Base-by-base conservation (phyloP, 2,329 filamentous ascomycete species). In the Hyphodiscus sp. region DNA sequence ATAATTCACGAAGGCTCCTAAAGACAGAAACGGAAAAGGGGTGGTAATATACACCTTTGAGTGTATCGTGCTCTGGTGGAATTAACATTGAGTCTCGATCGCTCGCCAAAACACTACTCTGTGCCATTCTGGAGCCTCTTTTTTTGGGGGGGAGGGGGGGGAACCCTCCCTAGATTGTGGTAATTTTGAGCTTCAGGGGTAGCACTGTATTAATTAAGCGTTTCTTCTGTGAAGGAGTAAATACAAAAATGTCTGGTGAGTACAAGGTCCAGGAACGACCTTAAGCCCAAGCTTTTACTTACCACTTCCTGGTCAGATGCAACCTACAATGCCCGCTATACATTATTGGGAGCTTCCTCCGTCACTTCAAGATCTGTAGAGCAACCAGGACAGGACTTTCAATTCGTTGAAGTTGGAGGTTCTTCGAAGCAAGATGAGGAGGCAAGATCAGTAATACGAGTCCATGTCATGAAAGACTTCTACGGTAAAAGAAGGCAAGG, bases 401-500 rank as follows among this genome's bases (percentile, higher is more conserved):
- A 45, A 41, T 58, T 58, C 51, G 56, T 58, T 20, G 53, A 51
- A 42, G 54, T 54, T 33, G 56, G 49, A 16, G 49, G 47, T 23
- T 49, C 56, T 20, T 52, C 51, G 30, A 46, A 52, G 18, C 45
- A 23, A 51, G 43, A 50, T 20, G 48, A 52, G 47, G 51, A 54
- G 38, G 33, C 49, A 11, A 45, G 47, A 18, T 43, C 51, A 43
- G 45, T 46, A 15, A 55, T 56, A 33, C 51, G 56, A 44, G 55
- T 53, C 23, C 56, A 56, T 54, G 53, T 58, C 20, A 56, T 56
- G 51, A 42, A 47, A 41, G 51, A 58, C 45, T 54, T 48, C 43
- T 54, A 58, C 44, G 50, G 54, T 33, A 50, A 51, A 30, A 41
- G 42, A 29, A 47, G 45, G 19, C 45, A 51, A 20, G 19, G 30